Evolutionary conservation across 2,329 filamentous ascomycete genomes (phyloP).

Genomic region (Xylariaceae sp.): DNA sequence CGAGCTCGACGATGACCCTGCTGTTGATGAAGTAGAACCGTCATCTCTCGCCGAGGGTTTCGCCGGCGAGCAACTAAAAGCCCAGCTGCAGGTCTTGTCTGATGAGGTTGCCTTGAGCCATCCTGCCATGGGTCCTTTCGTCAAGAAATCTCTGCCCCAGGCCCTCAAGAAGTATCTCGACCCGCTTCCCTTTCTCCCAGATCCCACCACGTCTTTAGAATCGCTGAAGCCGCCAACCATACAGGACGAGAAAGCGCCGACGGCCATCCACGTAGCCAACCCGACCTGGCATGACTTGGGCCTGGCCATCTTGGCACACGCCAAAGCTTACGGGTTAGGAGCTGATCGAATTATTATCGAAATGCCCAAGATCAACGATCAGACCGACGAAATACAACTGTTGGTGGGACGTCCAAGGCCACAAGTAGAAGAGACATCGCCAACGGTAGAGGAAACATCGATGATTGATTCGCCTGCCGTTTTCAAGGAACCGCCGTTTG

Average conservation of each 20-base stretch:
- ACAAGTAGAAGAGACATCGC: slow-evolving; percentile 11
- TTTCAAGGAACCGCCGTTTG: slow-evolving; percentile 37
- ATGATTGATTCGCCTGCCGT: slow-evolving; percentile 13
- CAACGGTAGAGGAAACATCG: slow-evolving; percentile 1
- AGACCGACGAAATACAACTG: slow-evolving; percentile 28
- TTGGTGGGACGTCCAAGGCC: slow-evolving; percentile 24
- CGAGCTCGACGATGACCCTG: slow-evolving; percentile 65
- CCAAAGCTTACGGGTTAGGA: slow-evolving; percentile 34
- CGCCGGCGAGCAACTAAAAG: slow-evolving; percentile 60
- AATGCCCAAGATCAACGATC: slow-evolving; percentile 35
- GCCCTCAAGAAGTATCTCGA: slow-evolving; percentile 56
- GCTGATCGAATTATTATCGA: slow-evolving; percentile 36
- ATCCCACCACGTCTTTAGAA: slow-evolving; percentile 40
- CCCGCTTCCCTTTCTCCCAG: slow-evolving; percentile 60
- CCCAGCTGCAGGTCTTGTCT: slow-evolving; percentile 50
- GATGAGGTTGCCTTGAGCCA: slow-evolving; percentile 59
- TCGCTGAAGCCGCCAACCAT: no score
- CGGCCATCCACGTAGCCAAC: slow-evolving; percentile 29
- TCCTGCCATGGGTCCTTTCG: slow-evolving; percentile 58
- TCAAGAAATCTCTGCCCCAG: slow-evolving; percentile 49
- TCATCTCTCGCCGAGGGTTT: slow-evolving; percentile 62
- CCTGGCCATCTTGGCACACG: slow-evolving; percentile 38
- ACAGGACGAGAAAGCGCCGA: slow-evolving; percentile 6
- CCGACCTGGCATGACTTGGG: slow-evolving; percentile 45
- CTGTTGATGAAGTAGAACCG: slow-evolving; percentile 60